Evolutionary conservation across 2,329 filamentous ascomycete species (phyloP).

Genomic region (Sarocladium brachiariae): DNA sequence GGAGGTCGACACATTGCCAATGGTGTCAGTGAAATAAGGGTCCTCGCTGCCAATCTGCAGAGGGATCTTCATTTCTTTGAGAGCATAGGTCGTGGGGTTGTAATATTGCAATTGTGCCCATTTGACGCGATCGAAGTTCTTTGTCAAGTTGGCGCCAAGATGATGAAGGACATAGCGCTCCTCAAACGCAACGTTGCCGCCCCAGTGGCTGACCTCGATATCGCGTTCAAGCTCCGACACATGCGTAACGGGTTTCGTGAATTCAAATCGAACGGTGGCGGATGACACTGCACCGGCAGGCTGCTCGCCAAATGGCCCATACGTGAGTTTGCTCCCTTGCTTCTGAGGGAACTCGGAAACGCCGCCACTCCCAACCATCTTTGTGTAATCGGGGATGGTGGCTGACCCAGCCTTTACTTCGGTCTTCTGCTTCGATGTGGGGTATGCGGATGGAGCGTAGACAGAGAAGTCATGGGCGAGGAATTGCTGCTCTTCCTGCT

Average conservation of each 20-base stretch:
- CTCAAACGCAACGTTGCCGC: conserved; percentile 90
- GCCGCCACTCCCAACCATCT: conserved; percentile 53
- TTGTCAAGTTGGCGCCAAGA: conserved; percentile 70
- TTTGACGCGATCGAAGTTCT: conserved; percentile 68
- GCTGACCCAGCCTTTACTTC: conserved; percentile 81
- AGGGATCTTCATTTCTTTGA: conserved; percentile 76
- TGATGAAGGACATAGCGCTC: conserved; percentile 88
- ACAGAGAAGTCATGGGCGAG: conserved; percentile 80
- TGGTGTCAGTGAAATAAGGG: conserved; percentile 91
- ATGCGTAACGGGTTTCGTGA: conserved; percentile 84
- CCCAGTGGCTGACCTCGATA: conserved; percentile 95
- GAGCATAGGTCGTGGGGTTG: conserved; percentile 67
- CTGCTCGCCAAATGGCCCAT: conserved; percentile 80
- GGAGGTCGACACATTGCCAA: conserved; percentile 95
- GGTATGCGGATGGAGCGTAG: conserved; percentile 77
- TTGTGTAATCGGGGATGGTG: conserved; percentile 80
- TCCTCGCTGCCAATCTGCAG: conserved; percentile 74
- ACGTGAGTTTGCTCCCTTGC: conserved; percentile 78
- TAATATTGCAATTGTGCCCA: conserved; percentile 70
- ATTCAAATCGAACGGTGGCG: conserved; percentile 83
- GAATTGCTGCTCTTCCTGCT: conserved; percentile 82
- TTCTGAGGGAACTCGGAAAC: conserved; percentile 65
- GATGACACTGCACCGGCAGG: conserved; percentile 69
- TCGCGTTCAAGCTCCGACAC: conserved; percentile 77
- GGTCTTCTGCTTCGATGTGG: conserved; percentile 89